A percentile compares a stretch with the other conserved stretches of the same genome.
These are phyloP conservation scores for Westerdykella ornata DNA, from an alignment of 2,329 filamentous ascomycete genomes.

Conservation along the genomic window DNA sequence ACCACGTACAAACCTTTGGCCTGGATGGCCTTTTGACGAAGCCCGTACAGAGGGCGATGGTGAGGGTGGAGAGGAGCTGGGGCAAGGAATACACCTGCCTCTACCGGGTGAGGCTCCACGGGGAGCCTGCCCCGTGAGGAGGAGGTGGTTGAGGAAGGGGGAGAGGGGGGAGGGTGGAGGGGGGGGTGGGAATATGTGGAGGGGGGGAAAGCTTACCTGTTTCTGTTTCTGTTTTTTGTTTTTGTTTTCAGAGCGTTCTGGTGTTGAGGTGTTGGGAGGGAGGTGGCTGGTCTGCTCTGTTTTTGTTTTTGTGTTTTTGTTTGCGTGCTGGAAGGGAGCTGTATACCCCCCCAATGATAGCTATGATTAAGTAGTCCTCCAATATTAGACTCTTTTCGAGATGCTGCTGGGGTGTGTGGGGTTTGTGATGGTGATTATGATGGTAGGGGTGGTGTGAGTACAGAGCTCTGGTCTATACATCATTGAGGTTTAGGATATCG, in stretches of 20 bases:
- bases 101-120: constrained; percentile 43
- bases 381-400: too few species aligned
- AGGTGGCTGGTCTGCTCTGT: not conserved
- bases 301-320: not conserved
- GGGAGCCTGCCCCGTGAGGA: constrained; percentile 12
- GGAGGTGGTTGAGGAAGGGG: not conserved
- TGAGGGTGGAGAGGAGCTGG: constrained; percentile 41
- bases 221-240: not conserved
- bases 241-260: too few species aligned
- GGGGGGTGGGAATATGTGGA: not conserved
- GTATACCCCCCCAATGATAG: not conserved
- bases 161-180: too few species aligned
- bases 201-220: not conserved
- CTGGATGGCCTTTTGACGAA: constrained; percentile 26
- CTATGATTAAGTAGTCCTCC: too few species aligned
- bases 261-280: not conserved
- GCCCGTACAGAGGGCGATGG: constrained; percentile 30
- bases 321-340: not conserved
- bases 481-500: too few species aligned
- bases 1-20: constrained; percentile 40
- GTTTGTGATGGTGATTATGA: too few species aligned
- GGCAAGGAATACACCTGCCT: constrained; percentile 42
- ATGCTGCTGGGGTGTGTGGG: too few species aligned
- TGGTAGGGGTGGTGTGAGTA: too few species aligned
- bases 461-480: too few species aligned